Base-by-base conservation (phyloP, 306 rosid species). In the Leucaena leucocephala region DNA sequence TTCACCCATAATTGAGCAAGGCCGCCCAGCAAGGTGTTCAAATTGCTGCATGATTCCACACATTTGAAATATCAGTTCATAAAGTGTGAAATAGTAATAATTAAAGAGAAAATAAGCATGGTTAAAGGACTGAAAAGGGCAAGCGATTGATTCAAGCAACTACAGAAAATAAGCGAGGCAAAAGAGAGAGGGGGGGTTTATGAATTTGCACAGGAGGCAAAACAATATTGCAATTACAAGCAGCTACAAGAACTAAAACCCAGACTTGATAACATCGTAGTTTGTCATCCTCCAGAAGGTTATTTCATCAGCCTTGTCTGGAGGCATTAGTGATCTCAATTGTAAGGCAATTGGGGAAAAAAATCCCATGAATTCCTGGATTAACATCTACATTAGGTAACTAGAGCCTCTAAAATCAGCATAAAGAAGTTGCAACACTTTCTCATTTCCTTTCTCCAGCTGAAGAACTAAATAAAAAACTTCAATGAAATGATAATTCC, bases 1-100 rank as follows among this genome's bases (percentile, higher is more conserved):
- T 75, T 90, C 94, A 71, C 93, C 94, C 88, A 81, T 79, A 42
- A 42, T n/a, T 34, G 79, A 74, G 71, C 75, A 83, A 7, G 90
- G 72, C 45, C 89, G 89, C 57, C 43, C 83, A 19, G 75, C 46
- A 48, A 74, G 79, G 62, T 80, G 89, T 36, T 88, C 89, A 77
- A 89, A 69, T 45, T 87, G 92, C 92, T 85, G 88, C 85, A 87
- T 45, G 49, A 78, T 86, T 84, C 66, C 59, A 75, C 33, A 71
- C 15, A 42, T 21, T 19, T 21, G 7, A 68, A 45, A 38, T 58
- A 40, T 65, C 48, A 62, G 50, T 55, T 40, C 75, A 79, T 9
- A 16, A 49, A 59, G 27, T 64, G 59, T n/a, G 44, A 52, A 15
- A 76, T n/a, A 62, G 50, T 33, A 62, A 61, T 4, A 43, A 52